Percentiles rank a stretch among this genome's conserved stretches.
These are phyloP conservation scores for Parachaetomium inaequale DNA, from an alignment of 495 filamentous ascomycete species.

Conservation along the genomic window DNA sequence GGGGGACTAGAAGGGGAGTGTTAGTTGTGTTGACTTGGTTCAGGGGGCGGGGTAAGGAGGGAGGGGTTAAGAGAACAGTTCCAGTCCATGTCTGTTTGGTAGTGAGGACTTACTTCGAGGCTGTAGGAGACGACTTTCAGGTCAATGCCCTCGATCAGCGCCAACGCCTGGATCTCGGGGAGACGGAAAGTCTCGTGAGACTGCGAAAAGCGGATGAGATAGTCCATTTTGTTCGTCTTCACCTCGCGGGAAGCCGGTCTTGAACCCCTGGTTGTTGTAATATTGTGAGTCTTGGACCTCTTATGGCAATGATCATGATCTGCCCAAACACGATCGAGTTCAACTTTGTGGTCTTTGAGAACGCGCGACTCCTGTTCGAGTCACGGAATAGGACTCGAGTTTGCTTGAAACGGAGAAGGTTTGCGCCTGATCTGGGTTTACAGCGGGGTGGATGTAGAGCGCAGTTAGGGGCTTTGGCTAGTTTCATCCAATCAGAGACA, in stretches of 20 bases:
- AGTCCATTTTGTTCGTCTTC: conserved; percentile 55
- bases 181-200: conserved; percentile 84
- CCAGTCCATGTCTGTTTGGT: neutral
- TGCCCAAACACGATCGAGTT: neutral
- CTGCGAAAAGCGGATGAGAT: conserved; percentile 87
- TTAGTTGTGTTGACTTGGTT: conserved; percentile 6
- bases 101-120: conserved; percentile 55
- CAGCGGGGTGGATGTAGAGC: conserved; percentile 12
- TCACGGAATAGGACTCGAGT: neutral
- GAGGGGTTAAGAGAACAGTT: neutral
- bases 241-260: neutral
- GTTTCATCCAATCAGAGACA: conserved; percentile 1
- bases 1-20: conserved; percentile 59
- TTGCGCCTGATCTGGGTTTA: conserved; percentile 14
- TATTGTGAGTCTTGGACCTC: neutral
- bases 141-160: conserved; percentile 61
- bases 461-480: no score
- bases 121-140: conserved; percentile 70
- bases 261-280: neutral
- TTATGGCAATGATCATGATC: neutral
- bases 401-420: conserved; percentile 5
- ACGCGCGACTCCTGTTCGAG: neutral
- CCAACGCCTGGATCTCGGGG: conserved; percentile 81
- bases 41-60: conserved; percentile 6
- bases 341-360: neutral